Evolutionary conservation across 768 basidiomycete genomes (phyloP).

Genomic region (Hydnomerulius pinastri): DNA sequence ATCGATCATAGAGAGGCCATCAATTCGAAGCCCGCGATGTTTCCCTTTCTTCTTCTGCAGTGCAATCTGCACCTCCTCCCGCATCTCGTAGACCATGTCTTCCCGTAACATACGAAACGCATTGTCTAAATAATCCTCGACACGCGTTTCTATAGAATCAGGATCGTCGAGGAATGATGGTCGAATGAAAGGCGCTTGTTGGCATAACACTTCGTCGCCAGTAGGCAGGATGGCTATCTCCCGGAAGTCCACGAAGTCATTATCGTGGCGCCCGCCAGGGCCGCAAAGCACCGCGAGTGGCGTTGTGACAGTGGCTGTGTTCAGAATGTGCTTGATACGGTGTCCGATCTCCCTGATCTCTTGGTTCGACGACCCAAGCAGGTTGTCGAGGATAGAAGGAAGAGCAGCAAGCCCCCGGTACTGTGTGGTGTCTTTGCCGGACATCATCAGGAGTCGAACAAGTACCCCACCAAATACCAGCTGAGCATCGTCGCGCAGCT

Average conservation of each 20-base stretch:
- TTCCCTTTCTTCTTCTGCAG: slow-evolving; percentile 42
- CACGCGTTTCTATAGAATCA: slow-evolving; percentile 36
- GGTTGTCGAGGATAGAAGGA: slow-evolving; percentile 24
- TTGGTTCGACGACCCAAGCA: slow-evolving; percentile 25
- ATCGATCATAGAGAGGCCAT: slow-evolving; percentile 39
- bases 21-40: slow-evolving; percentile 41
- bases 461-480: slow-evolving; percentile 50
- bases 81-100: slow-evolving; percentile 62
- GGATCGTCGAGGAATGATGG: slow-evolving; percentile 48
- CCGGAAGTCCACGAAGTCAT: slow-evolving; percentile 63
- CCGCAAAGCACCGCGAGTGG: too few species aligned
- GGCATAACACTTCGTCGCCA: slow-evolving; percentile 55
- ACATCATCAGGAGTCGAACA: slow-evolving; percentile 44
- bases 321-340: slow-evolving; percentile 44
- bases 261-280: slow-evolving; percentile 73
- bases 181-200: slow-evolving; percentile 53
- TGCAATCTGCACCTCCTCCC: slow-evolving; percentile 55
- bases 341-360: slow-evolving; percentile 37
- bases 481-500: slow-evolving; percentile 38
- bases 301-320: slow-evolving; percentile 21
- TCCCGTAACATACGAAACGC: slow-evolving; percentile 67
- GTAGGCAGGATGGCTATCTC: slow-evolving; percentile 66
- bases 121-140: slow-evolving; percentile 59
- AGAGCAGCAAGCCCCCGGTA: slow-evolving; percentile 44
- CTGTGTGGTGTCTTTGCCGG: slow-evolving; percentile 30